Evolutionary conservation across 2,329 filamentous ascomycete species (phyloP).

Genomic region (Reticulascus tulasneorum): DNA sequence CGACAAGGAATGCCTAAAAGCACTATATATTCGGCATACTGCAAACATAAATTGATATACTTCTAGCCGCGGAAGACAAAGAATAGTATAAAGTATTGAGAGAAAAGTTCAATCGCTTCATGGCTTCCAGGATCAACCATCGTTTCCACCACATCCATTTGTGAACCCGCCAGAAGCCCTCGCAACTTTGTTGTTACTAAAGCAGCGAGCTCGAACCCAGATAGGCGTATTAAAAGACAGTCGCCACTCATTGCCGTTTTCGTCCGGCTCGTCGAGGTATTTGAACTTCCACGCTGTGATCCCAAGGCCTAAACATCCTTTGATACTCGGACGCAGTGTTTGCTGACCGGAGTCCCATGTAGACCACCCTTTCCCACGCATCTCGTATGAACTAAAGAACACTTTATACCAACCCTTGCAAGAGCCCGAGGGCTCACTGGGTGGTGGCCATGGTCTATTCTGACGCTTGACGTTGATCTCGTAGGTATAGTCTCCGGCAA

Average conservation of each 20-base stretch:
- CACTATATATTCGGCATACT: no score
- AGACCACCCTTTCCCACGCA: no score
- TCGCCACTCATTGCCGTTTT: slow-evolving; percentile 7
- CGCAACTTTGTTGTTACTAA: slow-evolving; percentile 10
- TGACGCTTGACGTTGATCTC: slow-evolving; percentile 15
- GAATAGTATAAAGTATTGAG: no score
- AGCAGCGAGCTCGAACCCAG: slow-evolving; percentile 2
- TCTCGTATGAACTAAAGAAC: slow-evolving; percentile 16
- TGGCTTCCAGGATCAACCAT: no score
- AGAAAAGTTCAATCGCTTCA: no score
- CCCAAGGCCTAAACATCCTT: slow-evolving; percentile 3
- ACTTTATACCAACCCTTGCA: slow-evolving; percentile 19
- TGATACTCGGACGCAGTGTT: no score
- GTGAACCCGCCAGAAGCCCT: background rate
- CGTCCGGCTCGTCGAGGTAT: slow-evolving; percentile 1
- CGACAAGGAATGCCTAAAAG: no score
- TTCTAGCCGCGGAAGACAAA: no score
- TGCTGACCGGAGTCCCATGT: no score
- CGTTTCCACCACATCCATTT: background rate
- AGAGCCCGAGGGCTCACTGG: slow-evolving; percentile 12
- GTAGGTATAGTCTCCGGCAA: slow-evolving; percentile 21
- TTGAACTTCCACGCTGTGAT: slow-evolving; percentile 8
- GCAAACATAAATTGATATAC: no score
- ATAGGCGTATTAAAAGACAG: slow-evolving; percentile 1
- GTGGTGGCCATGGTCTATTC: slow-evolving; percentile 21